Percentiles rank a stretch among this genome's conserved stretches.
Evolutionary conservation across 345 rosid species (phyloP).

Genomic region (Pugionium dolabratum): DNA sequence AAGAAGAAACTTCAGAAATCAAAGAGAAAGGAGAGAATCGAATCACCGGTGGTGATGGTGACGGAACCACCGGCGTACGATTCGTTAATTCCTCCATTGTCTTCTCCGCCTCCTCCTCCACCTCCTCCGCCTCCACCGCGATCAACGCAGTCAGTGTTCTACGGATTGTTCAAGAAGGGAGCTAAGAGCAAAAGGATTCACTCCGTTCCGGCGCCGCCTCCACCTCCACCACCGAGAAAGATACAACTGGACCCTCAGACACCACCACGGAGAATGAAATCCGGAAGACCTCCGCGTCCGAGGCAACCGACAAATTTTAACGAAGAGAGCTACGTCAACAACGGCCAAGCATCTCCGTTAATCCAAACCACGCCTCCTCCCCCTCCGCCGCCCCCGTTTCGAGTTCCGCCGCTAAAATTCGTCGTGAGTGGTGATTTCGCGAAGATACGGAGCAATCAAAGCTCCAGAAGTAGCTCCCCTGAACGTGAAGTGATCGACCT

Average conservation of each 20-base stretch:
- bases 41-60: conserved; percentile 17
- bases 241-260: conserved; percentile 42
- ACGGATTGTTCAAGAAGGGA: conserved; percentile 60
- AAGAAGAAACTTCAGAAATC: conserved; percentile 59
- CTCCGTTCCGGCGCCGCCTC: conserved; percentile 53
- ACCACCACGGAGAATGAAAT: conserved; percentile 39
- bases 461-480: conserved; percentile 71
- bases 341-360: conserved; percentile 50
- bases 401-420: conserved; percentile 48
- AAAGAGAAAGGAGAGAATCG: conserved; percentile 36
- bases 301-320: conserved; percentile 35
- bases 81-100: conserved; percentile 44
- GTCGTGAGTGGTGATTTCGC: conserved; percentile 59
- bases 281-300: conserved; percentile 70
- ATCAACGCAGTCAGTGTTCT: conserved; percentile 62
- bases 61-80: conserved; percentile 27
- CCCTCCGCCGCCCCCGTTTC: conserved; percentile 69
- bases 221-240: conserved; percentile 51
- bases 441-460: conserved; percentile 51
- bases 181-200: conserved; percentile 61
- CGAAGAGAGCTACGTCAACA: conserved; percentile 46
- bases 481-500: conserved; percentile 47
- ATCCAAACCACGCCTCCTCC: conserved; percentile 63
- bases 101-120: conserved; percentile 66
- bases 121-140: conserved; percentile 69